Base-by-base conservation (phyloP, 192 early-diverging fungal genomes). In the Coemansia reversa region DNA sequence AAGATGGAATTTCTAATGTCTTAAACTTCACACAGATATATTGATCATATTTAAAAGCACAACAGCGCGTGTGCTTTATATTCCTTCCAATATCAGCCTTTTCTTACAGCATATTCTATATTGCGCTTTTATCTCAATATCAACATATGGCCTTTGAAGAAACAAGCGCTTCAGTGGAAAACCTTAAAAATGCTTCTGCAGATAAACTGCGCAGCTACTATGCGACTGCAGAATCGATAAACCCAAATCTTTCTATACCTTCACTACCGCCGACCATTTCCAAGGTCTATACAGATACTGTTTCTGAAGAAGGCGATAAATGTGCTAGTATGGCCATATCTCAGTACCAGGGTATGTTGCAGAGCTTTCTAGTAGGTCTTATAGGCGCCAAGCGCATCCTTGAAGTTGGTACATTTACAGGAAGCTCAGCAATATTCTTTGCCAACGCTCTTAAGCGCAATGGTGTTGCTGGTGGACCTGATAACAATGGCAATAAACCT, bases 321-420 rank as follows among this genome's bases (percentile, higher is more conserved):
- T 18, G 42, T 0, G 71, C 84, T 0, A 27, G 61, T 42, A 83
- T 85, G 74, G 79, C 85, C 48, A 54, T 83, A 27, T 79, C 84
- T 0, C 52, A 66, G 4, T 62, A 74, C n/a, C 86, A 87, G 56
- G 87, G 86, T 2, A 53, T 78, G 4, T 52, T 87, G 0, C 74
- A 89, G 16, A 64, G 63, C 24, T 74, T 84, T 54, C 54, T 89
- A 1, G 78, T 86, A n/a, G 65, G 72, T 0, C 55, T 89, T 11
- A 69, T 82, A 12, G 72, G 74, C 2, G 87, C 89, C 14, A 63
- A 69, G 27, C 51, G 60, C 1, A 70, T 90, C 14, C 75, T 93
- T 0, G 90, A 93, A 39, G 76, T 93, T 47, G 91, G 90, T 0
- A 79, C 79, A 11, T 90, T 89, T 55, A 88, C 86, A 20, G 91